Evolutionary conservation across 176 grass and related monocot species (phyloP).

Genomic region (Thinopyrum elongatum): DNA sequence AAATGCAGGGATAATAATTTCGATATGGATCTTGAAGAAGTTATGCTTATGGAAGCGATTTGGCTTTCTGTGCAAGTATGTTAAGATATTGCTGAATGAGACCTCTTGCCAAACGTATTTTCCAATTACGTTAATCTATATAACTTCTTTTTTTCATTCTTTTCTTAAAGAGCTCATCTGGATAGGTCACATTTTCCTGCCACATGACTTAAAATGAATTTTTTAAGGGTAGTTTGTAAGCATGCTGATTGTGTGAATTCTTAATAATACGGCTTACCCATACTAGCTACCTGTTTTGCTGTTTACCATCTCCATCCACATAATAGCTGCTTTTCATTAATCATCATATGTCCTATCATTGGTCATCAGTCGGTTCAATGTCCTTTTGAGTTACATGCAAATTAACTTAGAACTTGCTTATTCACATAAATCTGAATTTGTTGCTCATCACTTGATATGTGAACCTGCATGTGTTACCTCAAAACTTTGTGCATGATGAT

Average conservation of each 20-base stretch:
- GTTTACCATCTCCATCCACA: neutral
- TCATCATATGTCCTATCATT: neutral
- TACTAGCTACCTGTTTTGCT: neutral
- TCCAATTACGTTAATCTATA: neutral
- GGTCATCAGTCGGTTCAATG: neutral
- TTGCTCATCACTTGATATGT: neutral
- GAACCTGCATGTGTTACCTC: neutral
- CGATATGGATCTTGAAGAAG: constrained; percentile 90
- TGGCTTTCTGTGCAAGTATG: constrained; percentile 89
- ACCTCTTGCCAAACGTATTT: neutral
- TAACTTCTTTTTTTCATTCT: neutral
- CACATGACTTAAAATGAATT: neutral
- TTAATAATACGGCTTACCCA: neutral
- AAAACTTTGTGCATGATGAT: neutral
- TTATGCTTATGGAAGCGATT: constrained; percentile 96
- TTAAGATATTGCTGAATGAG: constrained; percentile 25
- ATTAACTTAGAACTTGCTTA: neutral
- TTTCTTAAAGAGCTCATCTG: neutral
- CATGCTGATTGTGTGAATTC: neutral
- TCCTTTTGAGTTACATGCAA: constrained; percentile 9
- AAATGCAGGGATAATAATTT: constrained; percentile 69
- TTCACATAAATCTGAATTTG: neutral
- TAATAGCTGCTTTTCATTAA: constrained; percentile 8
- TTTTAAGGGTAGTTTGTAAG: neutral
- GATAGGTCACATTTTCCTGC: neutral